A percentile compares a stretch with the other conserved stretches of the same genome.
Evolutionary conservation across 108 stramenopile species (phyloP).

Genomic region (Nitzschia sp.): DNA sequence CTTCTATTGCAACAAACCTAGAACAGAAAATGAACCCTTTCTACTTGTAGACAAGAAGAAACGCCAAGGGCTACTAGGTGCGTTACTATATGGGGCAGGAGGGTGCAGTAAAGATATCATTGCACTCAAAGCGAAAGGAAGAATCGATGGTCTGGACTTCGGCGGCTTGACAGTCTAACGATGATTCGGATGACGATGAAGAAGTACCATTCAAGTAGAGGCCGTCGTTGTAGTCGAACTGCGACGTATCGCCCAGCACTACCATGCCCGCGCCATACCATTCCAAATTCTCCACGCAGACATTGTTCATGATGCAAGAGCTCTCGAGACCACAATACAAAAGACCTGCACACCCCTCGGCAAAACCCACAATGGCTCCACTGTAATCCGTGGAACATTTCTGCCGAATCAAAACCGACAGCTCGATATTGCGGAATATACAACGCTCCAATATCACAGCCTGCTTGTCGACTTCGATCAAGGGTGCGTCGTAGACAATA

Average conservation of each 20-base stretch:
- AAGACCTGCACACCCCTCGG: conserved; percentile 6
- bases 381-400: background rate
- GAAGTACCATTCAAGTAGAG: no score
- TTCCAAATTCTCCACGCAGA: conserved; percentile 1
- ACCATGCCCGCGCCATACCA: background rate
- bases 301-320: background rate
- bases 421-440: background rate
- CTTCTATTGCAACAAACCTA: no score
- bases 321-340: background rate
- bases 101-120: background rate
- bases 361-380: background rate
- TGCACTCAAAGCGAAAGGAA: no score
- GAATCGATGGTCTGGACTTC: no score
- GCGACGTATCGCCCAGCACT: background rate
- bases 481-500: conserved; percentile 1
- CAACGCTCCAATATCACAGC: background rate
- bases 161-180: no score
- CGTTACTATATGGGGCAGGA: no score
- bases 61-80: no score
- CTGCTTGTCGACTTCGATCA: conserved; percentile 1
- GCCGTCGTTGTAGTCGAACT: background rate
- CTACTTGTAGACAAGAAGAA: no score
- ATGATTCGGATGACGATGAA: no score
- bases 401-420: conserved; percentile 5
- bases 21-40: no score